Conservation (phyloP, 176 grass and related monocot species). For the Otatea glauca region DNA sequence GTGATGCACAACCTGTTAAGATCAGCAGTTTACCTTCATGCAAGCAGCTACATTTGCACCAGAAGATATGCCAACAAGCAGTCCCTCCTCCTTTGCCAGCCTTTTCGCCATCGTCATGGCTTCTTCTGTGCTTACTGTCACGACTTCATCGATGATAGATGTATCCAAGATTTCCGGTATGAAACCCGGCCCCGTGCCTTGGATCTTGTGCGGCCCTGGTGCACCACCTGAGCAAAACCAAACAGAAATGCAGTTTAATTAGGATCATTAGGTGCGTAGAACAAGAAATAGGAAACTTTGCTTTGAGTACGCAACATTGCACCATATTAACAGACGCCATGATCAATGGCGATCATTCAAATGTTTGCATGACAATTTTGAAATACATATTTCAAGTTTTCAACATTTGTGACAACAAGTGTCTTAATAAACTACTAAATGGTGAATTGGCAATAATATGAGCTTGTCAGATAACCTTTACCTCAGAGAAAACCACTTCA, state of each 20-base stretch:
- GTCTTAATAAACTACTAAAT: not conserved
- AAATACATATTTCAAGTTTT: not conserved
- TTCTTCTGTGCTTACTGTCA: slow-evolving; percentile 59
- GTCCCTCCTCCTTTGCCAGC: slow-evolving; percentile 64
- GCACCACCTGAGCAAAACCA: slow-evolving; percentile 42
- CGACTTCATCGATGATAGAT: slow-evolving; percentile 57
- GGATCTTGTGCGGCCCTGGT: slow-evolving; percentile 56
- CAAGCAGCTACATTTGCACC: slow-evolving; percentile 70
- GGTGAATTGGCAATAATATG: not conserved
- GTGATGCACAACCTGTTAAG: too few relatives aligned
- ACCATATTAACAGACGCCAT: not conserved
- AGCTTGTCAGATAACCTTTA: not conserved
- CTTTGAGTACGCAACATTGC: not conserved
- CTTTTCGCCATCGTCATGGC: slow-evolving; percentile 65
- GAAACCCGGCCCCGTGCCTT: slow-evolving; percentile 56
- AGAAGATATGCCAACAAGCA: slow-evolving; percentile 82
- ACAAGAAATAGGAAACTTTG: not conserved
- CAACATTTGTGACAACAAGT: not conserved
- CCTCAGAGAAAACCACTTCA: not conserved
- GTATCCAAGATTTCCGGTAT: slow-evolving; percentile 56
- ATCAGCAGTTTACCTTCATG: slow-evolving; percentile 50
- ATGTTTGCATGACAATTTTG: not conserved
- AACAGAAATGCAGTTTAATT: not conserved
- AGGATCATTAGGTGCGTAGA: not conserved
- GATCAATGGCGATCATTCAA: not conserved